Percentiles rank a stretch among this genome's conserved stretches.
phyloP scores from a whole-genome alignment of 1,284 basidiomycete genomes.

The Ceratobasidium sp. region DNA sequence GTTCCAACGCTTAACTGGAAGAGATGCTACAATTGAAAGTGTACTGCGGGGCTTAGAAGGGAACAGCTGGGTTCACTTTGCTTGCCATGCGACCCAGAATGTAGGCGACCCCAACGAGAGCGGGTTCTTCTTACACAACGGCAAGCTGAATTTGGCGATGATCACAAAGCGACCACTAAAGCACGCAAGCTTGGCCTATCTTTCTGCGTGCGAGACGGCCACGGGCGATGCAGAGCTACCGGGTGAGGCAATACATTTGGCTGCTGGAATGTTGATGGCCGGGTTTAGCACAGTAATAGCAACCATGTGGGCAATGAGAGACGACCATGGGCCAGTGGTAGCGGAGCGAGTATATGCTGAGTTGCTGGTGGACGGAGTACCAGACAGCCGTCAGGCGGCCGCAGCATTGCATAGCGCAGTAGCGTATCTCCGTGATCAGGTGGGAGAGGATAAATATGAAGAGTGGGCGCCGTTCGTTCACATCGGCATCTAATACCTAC shows the following conservation, averaged over 20 bases:
- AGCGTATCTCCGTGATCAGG: not conserved
- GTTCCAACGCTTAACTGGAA: not conserved
- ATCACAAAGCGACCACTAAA: slow-evolving; percentile 13
- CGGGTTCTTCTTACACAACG: slow-evolving; percentile 19
- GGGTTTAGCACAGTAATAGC: slow-evolving; percentile 27
- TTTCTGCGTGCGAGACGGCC: slow-evolving; percentile 41
- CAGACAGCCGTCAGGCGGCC: not conserved
- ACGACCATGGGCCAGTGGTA: slow-evolving; percentile 13
- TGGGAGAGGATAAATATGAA: slow-evolving; percentile 13
- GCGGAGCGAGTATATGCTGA: slow-evolving; percentile 11
- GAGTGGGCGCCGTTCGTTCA: slow-evolving; percentile 18
- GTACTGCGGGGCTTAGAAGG: not conserved
- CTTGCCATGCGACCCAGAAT: slow-evolving; percentile 26
- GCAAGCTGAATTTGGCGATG: not conserved
- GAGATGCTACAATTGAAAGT: not conserved
- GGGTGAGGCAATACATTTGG: slow-evolving; percentile 26
- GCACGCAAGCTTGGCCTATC: slow-evolving; percentile 11
- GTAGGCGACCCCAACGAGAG: not conserved
- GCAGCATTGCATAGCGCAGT: slow-evolving; percentile 23
- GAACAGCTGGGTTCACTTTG: slow-evolving; percentile 30
- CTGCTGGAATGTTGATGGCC: slow-evolving; percentile 25
- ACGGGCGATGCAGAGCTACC: slow-evolving; percentile 8
- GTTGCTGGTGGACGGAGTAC: not conserved
- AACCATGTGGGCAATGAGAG: slow-evolving; percentile 27
- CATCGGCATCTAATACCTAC: not conserved